Evolutionary conservation across 208 protist genomes (phyloP), one percentile per base, ranked within the genome.

Genomic region (Leishmania amazonensis): DNA sequence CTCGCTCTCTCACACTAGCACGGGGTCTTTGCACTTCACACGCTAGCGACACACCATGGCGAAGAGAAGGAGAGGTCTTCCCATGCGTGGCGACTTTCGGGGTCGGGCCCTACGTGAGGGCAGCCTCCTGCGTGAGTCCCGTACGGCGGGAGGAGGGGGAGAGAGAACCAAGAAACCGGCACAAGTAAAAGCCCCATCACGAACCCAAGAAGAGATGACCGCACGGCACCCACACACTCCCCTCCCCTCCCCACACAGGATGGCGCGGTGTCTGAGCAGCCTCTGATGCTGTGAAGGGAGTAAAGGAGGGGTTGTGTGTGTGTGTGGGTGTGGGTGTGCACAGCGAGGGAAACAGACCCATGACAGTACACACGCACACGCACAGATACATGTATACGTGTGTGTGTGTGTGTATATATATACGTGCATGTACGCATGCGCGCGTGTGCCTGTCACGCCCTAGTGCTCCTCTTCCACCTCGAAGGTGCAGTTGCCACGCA

Each of bases 401-500:
- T 45, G 67, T n/a, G 67, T 72, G 67, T n/a, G 67, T 19, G 71
- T 75, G 35, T 31, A 40, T 67, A 24, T 1, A 31, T 51, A 24
- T 57, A 19, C 28, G 67, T 40, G 24, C 6, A 47, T 47, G 45
- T 47, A n/a, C 13, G 38, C 40, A 11, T 38, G 4, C 7, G 64
- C 35, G 64, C 17, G 67, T 49, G 31, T n/a, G 8, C 45, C 72
- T 1, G 17, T 21, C 3, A 42, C n/a, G 60, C 21, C 54, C 9
- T 77, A 81, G 9, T 74, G 74, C 76, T 89, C 91, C 47, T 94
- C 90, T 78, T 91, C 88, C 60, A 94, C 87, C 13, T 87, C 79
- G 68, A 89, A 93, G 68, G 85, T 88, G 88, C 80, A 87, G 84
- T 58, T 88, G 60, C 90, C 91, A 49, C 90, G 90, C 54, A 95